phyloP scores from a whole-genome alignment of 106 monocot species.

The Ottelia alismoides region DNA sequence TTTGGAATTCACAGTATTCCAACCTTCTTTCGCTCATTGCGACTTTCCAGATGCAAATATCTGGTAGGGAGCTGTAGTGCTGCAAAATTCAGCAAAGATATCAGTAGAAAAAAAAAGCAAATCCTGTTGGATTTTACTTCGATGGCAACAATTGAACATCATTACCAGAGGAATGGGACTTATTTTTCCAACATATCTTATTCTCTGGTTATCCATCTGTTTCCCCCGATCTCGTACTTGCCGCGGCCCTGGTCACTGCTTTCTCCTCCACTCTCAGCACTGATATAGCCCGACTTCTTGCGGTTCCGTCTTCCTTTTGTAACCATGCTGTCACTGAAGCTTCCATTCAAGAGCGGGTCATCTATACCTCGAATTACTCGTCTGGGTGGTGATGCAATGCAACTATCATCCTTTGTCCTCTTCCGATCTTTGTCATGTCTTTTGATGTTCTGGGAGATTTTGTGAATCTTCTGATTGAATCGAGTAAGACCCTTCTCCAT shows the following conservation, averaged over 20 bases:
- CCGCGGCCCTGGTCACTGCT: slow-evolving; percentile 57
- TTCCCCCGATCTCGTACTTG: slow-evolving; percentile 46
- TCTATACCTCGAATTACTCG: slow-evolving; percentile 75
- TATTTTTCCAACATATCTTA: too few relatives aligned
- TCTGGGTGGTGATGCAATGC: slow-evolving; percentile 31
- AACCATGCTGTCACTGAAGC: slow-evolving; percentile 35
- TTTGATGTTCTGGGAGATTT: slow-evolving; percentile 85
- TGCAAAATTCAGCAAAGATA: too few relatives aligned
- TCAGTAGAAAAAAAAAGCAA: too few relatives aligned
- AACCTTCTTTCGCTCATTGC: too few relatives aligned
- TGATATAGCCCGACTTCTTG: slow-evolving; percentile 50
- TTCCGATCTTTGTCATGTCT: slow-evolving; percentile 55
- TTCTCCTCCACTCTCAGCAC: slow-evolving; percentile 82
- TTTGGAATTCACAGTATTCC: too few relatives aligned
- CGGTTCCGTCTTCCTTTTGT: slow-evolving; percentile 27
- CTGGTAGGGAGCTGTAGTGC: too few relatives aligned
- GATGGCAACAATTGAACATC: too few relatives aligned
- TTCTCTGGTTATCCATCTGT: slow-evolving; percentile 63
- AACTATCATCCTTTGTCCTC: slow-evolving; percentile 83
- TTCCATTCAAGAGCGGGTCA: slow-evolving; percentile 65
- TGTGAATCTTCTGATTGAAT: slow-evolving; percentile 89
- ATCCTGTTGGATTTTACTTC: too few relatives aligned
- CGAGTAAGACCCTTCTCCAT: slow-evolving; percentile 76
- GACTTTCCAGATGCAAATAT: too few relatives aligned
- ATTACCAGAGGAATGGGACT: too few relatives aligned